Conservation (phyloP, 2,329 filamentous ascomycete species). For the Elsinoe ampelina region DNA sequence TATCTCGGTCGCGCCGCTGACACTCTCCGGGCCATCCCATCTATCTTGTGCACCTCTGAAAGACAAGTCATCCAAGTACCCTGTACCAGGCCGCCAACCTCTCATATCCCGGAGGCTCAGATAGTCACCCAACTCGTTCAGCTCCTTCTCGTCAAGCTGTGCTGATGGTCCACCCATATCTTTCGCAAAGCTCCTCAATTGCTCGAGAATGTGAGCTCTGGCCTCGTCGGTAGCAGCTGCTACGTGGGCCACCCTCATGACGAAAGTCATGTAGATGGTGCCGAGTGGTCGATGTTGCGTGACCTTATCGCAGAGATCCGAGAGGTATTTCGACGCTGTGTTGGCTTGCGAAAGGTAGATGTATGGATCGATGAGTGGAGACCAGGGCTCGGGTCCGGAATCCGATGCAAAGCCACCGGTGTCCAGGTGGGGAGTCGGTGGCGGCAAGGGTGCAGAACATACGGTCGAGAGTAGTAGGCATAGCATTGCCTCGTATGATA, state of each 20-base stretch:
- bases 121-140: conserved; percentile 4
- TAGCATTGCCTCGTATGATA: background rate
- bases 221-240: background rate
- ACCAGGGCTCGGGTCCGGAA: background rate
- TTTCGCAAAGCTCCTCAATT: background rate
- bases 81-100: background rate
- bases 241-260: background rate
- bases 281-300: conserved; percentile 7
- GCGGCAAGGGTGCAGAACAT: background rate
- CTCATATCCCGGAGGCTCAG: background rate
- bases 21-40: background rate
- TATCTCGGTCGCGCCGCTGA: background rate
- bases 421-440: background rate
- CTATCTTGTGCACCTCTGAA: background rate
- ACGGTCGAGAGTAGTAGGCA: conserved; percentile 6
- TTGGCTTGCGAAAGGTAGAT: background rate
- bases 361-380: background rate
- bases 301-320: conserved; percentile 9
- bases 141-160: background rate
- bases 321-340: background rate
- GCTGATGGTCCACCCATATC: conserved; percentile 7
- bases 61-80: background rate
- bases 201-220: background rate
- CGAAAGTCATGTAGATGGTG: conserved; percentile 11
- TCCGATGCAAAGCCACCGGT: background rate